A percentile compares a stretch with the other conserved stretches of the same genome.
phyloP scores from a whole-genome alignment of 2,329 filamentous ascomycete species.

The Emmonsiellopsis sp. region DNA sequence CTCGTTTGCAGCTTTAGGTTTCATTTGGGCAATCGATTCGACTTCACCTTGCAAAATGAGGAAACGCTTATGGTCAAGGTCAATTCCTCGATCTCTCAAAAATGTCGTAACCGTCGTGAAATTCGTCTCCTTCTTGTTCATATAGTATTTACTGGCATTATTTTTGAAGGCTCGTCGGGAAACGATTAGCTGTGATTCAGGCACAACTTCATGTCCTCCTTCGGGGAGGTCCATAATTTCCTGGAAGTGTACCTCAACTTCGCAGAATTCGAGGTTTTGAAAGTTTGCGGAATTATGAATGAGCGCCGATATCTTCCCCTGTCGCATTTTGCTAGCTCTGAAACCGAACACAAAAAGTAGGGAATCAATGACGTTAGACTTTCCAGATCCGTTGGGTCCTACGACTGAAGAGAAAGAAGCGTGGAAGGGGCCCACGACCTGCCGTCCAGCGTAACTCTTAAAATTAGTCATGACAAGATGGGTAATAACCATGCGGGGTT shows the following conservation, averaged over 20 bases:
- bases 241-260: constrained; percentile 93
- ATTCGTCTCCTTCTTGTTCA: constrained; percentile 80
- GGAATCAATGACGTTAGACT: constrained; percentile 98
- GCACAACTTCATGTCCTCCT: constrained; percentile 66
- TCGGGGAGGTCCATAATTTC: constrained; percentile 83
- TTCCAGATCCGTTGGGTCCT: constrained; percentile 93
- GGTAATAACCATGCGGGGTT: constrained; percentile 82
- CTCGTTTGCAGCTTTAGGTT: constrained; percentile 87
- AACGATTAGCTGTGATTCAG: constrained; percentile 75
- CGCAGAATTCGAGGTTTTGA: constrained; percentile 79
- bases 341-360: constrained; percentile 98
- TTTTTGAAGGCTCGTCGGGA: constrained; percentile 94
- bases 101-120: constrained; percentile 87
- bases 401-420: constrained; percentile 96
- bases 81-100: constrained; percentile 78
- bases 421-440: constrained; percentile 95
- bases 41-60: constrained; percentile 95
- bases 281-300: constrained; percentile 93
- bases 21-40: constrained; percentile 98
- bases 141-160: constrained; percentile 97
- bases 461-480: constrained; percentile 92
- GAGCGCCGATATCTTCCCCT: constrained; percentile 93
- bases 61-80: constrained; percentile 96
- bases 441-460: constrained; percentile 94
- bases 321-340: constrained; percentile 96